Base-by-base conservation (phyloP, 768 basidiomycete genomes). In the Coprinopsis marcescibilis region DNA sequence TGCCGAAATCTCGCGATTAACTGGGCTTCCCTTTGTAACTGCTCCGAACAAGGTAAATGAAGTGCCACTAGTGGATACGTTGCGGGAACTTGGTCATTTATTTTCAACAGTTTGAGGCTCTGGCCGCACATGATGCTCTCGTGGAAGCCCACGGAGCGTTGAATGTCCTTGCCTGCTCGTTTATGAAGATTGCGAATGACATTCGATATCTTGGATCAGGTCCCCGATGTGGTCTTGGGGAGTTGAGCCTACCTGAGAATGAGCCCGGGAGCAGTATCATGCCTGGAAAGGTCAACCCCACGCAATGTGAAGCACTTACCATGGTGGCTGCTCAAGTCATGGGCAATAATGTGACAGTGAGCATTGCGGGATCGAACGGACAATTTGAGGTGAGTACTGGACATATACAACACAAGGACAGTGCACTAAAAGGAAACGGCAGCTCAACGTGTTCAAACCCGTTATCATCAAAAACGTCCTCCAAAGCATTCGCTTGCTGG, bases 141-240 rank as follows among this genome's bases (percentile, higher is more conserved):
- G 91, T 98, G 17, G 96, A 99, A 69, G 82, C 93, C 8, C 95
- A 97, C 49, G 96, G 96, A 46, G 95, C 94, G 13, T 78, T 99
- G 54, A 98, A 98, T 67, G 88, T 89, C 35, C 66, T 99, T 46
- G 96, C 96, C n/a, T 89, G 87, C 62, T 96, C 92, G 7, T 70
- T 97, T 55, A 96, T 97, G 92, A 99, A 99, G 77, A 97, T 99
- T 59, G 95, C 95, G 40, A 98, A 99, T 63, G 96, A 99, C 60
- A 95, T 99, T 62, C 85, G 96, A 43, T 98, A 87, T 77, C 85
- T 99, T 55, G 95, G 84, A 20, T 98, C 95, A 40, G 96, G 96
- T 47, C 96, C 96, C 49, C 87, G 96, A 35, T 99, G 96, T 59
- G 96, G 96, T 46, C 77, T 99, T 37, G 96, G 96, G 19, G 96